Evolutionary conservation across 768 basidiomycete genomes (phyloP).

Genomic region (Tylopilus sp.): DNA sequence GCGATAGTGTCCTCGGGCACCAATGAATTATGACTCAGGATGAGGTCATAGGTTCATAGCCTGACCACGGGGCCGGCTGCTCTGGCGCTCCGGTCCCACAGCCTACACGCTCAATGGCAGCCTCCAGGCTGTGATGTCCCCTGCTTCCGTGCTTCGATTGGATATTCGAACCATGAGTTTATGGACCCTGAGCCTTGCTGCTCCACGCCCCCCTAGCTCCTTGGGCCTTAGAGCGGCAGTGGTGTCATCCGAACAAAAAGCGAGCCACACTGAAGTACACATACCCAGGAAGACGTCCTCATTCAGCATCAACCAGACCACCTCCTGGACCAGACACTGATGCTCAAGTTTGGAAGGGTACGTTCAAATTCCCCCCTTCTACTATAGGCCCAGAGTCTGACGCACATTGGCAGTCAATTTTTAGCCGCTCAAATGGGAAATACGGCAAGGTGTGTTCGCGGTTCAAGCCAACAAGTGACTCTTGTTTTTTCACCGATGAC

Average conservation of each 20-base stretch:
- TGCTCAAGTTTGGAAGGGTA: too few species aligned
- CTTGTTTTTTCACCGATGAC: too few species aligned
- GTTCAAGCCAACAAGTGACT: too few species aligned
- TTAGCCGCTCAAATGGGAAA: too few species aligned
- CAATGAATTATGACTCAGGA: not conserved
- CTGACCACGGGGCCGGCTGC: not conserved
- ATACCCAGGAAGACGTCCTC: not conserved
- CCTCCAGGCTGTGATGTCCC: not conserved
- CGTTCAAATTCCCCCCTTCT: too few species aligned
- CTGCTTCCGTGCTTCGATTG: not conserved
- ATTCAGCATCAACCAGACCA: too few species aligned
- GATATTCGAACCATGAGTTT: constrained; percentile 1
- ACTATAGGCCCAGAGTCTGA: too few species aligned
- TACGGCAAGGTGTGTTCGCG: too few species aligned
- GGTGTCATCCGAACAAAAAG: constrained; percentile 7
- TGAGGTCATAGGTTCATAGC: constrained; percentile 1
- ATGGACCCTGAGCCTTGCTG: not conserved
- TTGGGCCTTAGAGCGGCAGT: constrained; percentile 13
- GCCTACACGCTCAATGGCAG: not conserved
- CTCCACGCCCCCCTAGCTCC: too few species aligned
- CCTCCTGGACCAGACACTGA: too few species aligned
- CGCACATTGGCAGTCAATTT: too few species aligned
- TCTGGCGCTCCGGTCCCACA: not conserved
- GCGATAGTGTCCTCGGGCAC: not conserved
- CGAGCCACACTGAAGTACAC: not conserved